Percentiles rank a stretch among this genome's conserved stretches.
These are phyloP conservation scores for Botryotinia calthae DNA, from an alignment of 2,329 filamentous ascomycete species.

Conservation along the genomic window DNA sequence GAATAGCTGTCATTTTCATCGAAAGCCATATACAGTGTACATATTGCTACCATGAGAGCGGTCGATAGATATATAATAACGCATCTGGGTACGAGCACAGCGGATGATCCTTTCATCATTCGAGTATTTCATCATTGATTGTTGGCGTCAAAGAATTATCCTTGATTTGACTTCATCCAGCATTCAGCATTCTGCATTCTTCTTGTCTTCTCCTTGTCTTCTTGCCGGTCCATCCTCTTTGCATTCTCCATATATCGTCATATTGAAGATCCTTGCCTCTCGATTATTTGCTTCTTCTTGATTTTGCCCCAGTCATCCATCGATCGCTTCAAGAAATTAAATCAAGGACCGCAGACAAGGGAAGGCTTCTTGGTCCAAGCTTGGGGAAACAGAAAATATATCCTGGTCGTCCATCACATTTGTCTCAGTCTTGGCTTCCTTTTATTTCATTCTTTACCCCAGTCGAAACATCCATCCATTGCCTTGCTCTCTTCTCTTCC, in stretches of 20 bases:
- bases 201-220: neutral
- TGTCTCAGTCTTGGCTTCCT: neutral
- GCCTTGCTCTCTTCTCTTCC: neutral
- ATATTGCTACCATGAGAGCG: neutral
- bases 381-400: neutral
- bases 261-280: constrained; percentile 6
- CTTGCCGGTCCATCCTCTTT: neutral
- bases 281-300: neutral
- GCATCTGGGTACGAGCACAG: too few species aligned
- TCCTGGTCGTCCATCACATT: neutral
- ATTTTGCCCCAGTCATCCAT: neutral
- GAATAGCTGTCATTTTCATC: too few species aligned
- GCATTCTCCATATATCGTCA: constrained; percentile 9
- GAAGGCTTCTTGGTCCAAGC: neutral
- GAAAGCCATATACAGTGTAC: neutral
- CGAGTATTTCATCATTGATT: too few species aligned
- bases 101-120: too few species aligned
- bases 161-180: neutral
- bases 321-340: neutral
- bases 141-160: neutral
- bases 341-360: neutral
- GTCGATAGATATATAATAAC: neutral
- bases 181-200: neutral
- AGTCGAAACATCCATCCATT: too few species aligned
- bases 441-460: neutral